Evolutionary conservation across 2,329 filamentous ascomycete genomes (phyloP).

Genomic region (Ramichloridium luteum): DNA sequence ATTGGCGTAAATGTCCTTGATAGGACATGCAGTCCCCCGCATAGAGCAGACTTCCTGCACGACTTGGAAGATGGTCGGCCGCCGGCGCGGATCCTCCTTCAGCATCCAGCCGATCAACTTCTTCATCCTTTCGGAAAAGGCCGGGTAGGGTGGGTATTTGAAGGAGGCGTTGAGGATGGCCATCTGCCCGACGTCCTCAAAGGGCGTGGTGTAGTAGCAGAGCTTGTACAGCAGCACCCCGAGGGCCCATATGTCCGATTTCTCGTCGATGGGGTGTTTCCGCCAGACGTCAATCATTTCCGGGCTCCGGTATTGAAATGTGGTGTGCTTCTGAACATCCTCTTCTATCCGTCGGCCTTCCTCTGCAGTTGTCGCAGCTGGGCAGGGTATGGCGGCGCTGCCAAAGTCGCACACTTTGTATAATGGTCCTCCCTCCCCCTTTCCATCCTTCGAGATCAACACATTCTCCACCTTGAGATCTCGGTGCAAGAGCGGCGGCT

Average conservation of each 20-base stretch:
- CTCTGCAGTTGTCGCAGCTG: conserved; percentile 71
- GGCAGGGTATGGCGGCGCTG: conserved; percentile 69
- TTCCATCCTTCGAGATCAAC: conserved; percentile 52
- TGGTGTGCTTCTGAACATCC: conserved; percentile 93
- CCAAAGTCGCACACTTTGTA: conserved; percentile 99
- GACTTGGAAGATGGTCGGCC: conserved; percentile 92
- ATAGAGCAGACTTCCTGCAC: conserved; percentile 76
- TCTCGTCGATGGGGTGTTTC: conserved; percentile 93
- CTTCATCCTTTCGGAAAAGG: conserved; percentile 82
- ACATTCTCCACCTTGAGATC: conserved; percentile 98
- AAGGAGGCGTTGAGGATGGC: conserved; percentile 93
- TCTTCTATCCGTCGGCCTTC: conserved; percentile 92
- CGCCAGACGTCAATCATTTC: conserved; percentile 99
- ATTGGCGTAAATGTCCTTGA: conserved; percentile 57
- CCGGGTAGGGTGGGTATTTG: conserved; percentile 77
- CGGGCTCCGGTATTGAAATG: conserved; percentile 90
- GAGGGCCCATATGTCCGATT: conserved; percentile 95
- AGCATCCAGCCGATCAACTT: conserved; percentile 88
- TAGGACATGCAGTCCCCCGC: conserved; percentile 71
- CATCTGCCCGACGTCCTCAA: conserved; percentile 94
- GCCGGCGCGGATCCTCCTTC: conserved; percentile 61
- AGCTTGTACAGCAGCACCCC: conserved; percentile 94
- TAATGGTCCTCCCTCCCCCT: conserved; percentile 49
- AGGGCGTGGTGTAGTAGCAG: conserved; percentile 97
- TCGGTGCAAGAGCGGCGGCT: conserved; percentile 80